phyloP scores from a whole-genome alignment of 2,329 filamentous ascomycete species.

The Botrytis sinoallii region DNA sequence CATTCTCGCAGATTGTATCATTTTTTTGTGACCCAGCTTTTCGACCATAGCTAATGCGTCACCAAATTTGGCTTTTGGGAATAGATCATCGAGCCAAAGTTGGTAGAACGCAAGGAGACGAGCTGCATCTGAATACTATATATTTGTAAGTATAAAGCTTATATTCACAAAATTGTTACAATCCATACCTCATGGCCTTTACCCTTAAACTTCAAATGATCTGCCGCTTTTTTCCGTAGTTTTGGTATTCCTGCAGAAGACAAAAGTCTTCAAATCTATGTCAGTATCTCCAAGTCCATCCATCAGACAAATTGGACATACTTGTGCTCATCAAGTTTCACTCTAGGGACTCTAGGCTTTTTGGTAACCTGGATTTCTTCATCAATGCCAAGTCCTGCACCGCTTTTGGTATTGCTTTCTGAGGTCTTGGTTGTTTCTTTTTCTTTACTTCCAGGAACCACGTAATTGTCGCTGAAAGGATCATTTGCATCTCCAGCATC shows the following conservation, averaged over 20 bases:
- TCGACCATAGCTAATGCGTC: conserved; percentile 90
- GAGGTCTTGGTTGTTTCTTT: conserved; percentile 45
- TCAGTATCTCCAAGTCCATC: conserved; percentile 23
- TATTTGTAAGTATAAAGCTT: conserved; percentile 21
- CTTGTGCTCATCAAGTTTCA: conserved; percentile 84
- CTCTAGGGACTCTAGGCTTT: conserved; percentile 71
- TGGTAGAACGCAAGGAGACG: conserved; percentile 88
- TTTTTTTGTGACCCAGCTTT: conserved; percentile 83
- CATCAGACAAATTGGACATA: conserved; percentile 38
- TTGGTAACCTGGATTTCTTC: conserved; percentile 73
- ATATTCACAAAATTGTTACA: neutral
- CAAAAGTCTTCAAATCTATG: conserved; percentile 60
- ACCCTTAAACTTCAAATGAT: conserved; percentile 75
- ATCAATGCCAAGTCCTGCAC: conserved; percentile 70
- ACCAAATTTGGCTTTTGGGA: conserved; percentile 88
- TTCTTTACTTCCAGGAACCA: conserved; percentile 26
- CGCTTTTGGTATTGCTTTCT: conserved; percentile 43
- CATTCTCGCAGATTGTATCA: conserved; percentile 68
- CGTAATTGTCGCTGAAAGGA: conserved; percentile 33
- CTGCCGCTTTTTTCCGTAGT: conserved; percentile 67
- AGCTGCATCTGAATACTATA: conserved; percentile 76
- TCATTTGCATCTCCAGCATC: conserved; percentile 50
- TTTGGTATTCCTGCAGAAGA: conserved; percentile 81
- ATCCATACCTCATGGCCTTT: conserved; percentile 80
- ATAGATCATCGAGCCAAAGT: conserved; percentile 93